Conservation (phyloP, 441 rosid genomes). For the Mallotus japonicus region DNA sequence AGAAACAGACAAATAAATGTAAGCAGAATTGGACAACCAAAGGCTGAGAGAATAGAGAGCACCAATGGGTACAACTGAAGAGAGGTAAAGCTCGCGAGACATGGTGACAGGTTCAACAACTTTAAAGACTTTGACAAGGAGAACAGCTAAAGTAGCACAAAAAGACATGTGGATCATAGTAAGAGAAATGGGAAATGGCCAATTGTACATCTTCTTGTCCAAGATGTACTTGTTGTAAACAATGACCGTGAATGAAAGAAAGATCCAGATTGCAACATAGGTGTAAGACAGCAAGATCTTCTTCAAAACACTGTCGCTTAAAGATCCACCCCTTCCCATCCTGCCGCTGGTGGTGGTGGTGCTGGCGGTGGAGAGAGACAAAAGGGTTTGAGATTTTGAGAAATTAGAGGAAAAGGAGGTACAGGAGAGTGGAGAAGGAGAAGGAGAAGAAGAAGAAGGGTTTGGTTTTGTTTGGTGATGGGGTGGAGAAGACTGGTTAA, state of each 20-base stretch:
- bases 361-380: slow-evolving; percentile 1
- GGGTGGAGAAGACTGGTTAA: not conserved
- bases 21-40: slow-evolving; percentile 95
- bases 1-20: slow-evolving; percentile 84
- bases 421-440: slow-evolving; percentile 10
- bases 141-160: slow-evolving; percentile 75
- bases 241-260: slow-evolving; percentile 96
- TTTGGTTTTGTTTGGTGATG: not conserved
- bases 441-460: no score
- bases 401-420: not conserved
- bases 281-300: slow-evolving; percentile 91
- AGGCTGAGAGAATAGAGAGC: slow-evolving; percentile 81
- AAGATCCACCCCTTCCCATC: slow-evolving; percentile 81
- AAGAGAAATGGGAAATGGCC: slow-evolving; percentile 96
- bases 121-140: slow-evolving; percentile 87
- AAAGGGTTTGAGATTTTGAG: slow-evolving; percentile 11
- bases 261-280: slow-evolving; percentile 95
- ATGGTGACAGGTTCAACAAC: slow-evolving; percentile 86
- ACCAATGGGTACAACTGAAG: slow-evolving; percentile 93
- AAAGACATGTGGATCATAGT: slow-evolving; percentile 99
- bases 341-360: not conserved
- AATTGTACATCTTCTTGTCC: slow-evolving; percentile 94
- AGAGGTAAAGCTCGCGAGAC: slow-evolving; percentile 73
- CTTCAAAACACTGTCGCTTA: slow-evolving; percentile 80
- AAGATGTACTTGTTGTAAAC: slow-evolving; percentile 99